Conservation (phyloP, 352 stramenopile genomes). For the Phytophthora sp. region DNA sequence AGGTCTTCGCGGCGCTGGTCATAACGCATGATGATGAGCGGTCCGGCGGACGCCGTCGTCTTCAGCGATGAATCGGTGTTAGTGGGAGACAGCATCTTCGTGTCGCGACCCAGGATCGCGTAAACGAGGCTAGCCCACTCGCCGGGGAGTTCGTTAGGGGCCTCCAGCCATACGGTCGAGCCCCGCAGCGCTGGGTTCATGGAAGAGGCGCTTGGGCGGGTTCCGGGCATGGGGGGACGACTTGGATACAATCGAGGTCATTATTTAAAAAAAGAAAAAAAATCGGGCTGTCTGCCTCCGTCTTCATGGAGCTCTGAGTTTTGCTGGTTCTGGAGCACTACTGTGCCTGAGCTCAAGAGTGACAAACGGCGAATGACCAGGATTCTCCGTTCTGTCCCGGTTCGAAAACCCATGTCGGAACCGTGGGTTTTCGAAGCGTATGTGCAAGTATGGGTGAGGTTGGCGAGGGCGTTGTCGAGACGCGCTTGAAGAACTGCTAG, state of each 20-base stretch:
- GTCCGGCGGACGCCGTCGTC: neutral
- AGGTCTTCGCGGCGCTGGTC: neutral
- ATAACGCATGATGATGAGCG: neutral
- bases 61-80: neutral
- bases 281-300: neutral
- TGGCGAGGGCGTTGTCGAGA: too few relatives aligned
- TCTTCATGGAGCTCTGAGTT: neutral
- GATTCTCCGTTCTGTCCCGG: neutral
- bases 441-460: too few relatives aligned
- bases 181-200: neutral
- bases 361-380: neutral
- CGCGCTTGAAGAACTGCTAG: too few relatives aligned
- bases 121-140: neutral
- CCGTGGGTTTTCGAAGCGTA: too few relatives aligned
- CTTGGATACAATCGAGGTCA: neutral
- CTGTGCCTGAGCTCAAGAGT: neutral
- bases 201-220: neutral
- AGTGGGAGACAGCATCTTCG: neutral
- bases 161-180: neutral
- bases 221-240: too few relatives aligned
- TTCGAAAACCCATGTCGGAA: too few relatives aligned
- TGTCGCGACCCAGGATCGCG: neutral
- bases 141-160: neutral
- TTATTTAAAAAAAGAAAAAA: neutral
- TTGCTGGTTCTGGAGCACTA: neutral